Evolutionary conservation across 75 land plant species (phyloP), one percentile per base, ranked within the genome.

Genomic region (Sequoiadendron giganteum): DNA sequence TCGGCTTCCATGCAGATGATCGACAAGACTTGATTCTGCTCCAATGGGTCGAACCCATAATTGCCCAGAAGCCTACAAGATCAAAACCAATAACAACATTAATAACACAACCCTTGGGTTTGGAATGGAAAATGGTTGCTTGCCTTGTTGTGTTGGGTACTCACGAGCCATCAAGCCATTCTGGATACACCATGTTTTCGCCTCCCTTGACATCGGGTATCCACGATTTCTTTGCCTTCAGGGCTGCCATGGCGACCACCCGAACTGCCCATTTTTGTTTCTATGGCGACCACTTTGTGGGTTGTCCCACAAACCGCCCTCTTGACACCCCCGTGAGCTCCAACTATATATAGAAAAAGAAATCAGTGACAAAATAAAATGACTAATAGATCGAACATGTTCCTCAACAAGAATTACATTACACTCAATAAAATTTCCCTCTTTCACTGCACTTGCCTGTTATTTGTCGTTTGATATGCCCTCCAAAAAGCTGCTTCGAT

Each of bases 81-180:
- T 15, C 30, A n/a, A 14, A n/a, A 42, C 55, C 18, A 70, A 2
- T 21, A 5, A 58, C 0, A 13, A 10, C n/a, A 21, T 28, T 21
- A 2, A 4, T 86, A 5, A 43, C 34, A 48, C 34, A 83, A 61
- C 3, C 0, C 10, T 25, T 0, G 38, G 72, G 7, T 13, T 10
- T 19, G 32, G 61, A 83, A 43, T 6, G 87, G 28, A 52, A 18
- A 86, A 83, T 61, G 87, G 28, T 9, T 9, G 10, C 7, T 7
- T 48, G 10, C 7, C 10, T 48, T 7, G 0, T 0, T 48, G 52
- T 48, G 52, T 2, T 48, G 38, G 52, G 7, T 0, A 88, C 97
- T 92, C 94, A 97, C 99, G 97, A 97, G 88, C 97, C 97, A 90
- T 96, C 99, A 88, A 97, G 96, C 99, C 99, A 97, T 81, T 95